These are phyloP conservation scores for Penicillium sp. DNA, from an alignment of 2,329 filamentous ascomycete genomes.

Conservation along the genomic window DNA sequence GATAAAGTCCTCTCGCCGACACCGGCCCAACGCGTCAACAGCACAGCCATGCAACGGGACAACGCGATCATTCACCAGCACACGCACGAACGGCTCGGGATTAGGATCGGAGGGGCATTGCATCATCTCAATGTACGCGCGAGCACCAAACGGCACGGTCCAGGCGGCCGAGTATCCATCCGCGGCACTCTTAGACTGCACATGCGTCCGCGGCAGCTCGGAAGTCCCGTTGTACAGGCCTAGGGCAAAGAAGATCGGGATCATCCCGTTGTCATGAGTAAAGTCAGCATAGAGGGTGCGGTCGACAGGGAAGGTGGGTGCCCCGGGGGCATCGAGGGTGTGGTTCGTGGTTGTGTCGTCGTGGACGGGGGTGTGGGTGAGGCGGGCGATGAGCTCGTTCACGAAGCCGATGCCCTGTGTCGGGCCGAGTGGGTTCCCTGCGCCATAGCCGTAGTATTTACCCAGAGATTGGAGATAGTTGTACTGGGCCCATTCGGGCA, in stretches of 20 bases:
- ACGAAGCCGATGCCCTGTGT: constrained; percentile 84
- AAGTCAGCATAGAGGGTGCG: constrained; percentile 78
- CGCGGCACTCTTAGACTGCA: constrained; percentile 51
- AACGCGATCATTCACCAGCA: constrained; percentile 81
- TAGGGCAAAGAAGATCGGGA: constrained; percentile 69
- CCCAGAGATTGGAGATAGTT: constrained; percentile 76
- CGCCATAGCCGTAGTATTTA: constrained; percentile 80
- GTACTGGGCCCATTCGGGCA: constrained; percentile 71
- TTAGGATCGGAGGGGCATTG: constrained; percentile 51
- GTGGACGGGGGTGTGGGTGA: constrained; percentile 63
- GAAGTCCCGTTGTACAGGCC: constrained; percentile 70
- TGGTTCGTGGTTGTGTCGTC: constrained; percentile 74
- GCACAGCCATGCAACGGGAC: constrained; percentile 68
- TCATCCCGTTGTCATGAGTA: constrained; percentile 87
- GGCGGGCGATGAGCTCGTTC: constrained; percentile 80
- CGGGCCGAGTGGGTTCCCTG: constrained; percentile 73
- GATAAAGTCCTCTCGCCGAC: constrained; percentile 67
- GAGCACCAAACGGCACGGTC: constrained; percentile 76
- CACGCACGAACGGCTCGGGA: constrained; percentile 67
- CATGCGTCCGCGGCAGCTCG: constrained; percentile 52
- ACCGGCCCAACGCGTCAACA: constrained; percentile 68
- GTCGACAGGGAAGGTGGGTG: constrained; percentile 69
- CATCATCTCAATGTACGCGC: constrained; percentile 88
- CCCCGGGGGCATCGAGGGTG: constrained; percentile 64
- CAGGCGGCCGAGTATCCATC: constrained; percentile 72